Percentiles rank a stretch among this genome's conserved stretches.
phyloP scores from a whole-genome alignment of 2,329 filamentous ascomycete species.

The Aspergillus ochraceoroseus region DNA sequence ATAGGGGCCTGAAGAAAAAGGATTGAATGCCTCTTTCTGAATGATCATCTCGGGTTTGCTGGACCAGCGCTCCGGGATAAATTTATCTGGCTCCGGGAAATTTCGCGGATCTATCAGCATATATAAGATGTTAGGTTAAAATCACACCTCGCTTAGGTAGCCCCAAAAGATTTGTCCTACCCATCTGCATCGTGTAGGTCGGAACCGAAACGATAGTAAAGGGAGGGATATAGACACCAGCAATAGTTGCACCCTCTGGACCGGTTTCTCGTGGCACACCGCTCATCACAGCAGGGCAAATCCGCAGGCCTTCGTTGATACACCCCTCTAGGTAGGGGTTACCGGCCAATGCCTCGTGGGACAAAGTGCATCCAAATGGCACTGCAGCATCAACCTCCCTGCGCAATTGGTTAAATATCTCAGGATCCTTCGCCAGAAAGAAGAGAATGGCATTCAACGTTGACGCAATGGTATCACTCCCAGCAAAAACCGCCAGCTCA shows the following conservation, averaged over 20 bases:
- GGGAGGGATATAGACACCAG: conserved; percentile 10
- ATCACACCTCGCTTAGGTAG: no score
- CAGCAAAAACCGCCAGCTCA: conserved; percentile 9
- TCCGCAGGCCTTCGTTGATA: conserved; percentile 9
- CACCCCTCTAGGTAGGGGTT: conserved; percentile 12
- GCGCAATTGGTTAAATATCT: conserved; percentile 5
- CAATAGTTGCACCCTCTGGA: conserved; percentile 5
- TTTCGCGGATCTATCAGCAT: conserved; percentile 8
- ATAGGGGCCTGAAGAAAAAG: conserved; percentile 13
- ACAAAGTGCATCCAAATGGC: neutral
- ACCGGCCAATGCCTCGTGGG: conserved; percentile 2
- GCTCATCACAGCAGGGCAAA: conserved; percentile 9
- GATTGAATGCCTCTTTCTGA: conserved; percentile 8
- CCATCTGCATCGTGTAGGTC: conserved; percentile 12
- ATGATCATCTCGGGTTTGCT: conserved; percentile 11
- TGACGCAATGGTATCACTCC: conserved; percentile 11
- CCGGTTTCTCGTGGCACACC: conserved; percentile 14
- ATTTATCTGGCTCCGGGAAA: conserved; percentile 7
- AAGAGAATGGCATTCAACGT: conserved; percentile 6
- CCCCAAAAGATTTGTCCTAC: neutral
- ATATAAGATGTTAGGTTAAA: conserved; percentile 6
- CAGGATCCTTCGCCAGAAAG: conserved; percentile 10
- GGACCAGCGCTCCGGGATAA: conserved; percentile 13
- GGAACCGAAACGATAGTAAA: conserved; percentile 11
- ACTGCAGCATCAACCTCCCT: conserved; percentile 7